A percentile compares a stretch with the other conserved stretches of the same genome.
These are phyloP conservation scores for Beauveria scarabaeidicola DNA, from an alignment of 2,329 filamentous ascomycete species.

Conservation along the genomic window DNA sequence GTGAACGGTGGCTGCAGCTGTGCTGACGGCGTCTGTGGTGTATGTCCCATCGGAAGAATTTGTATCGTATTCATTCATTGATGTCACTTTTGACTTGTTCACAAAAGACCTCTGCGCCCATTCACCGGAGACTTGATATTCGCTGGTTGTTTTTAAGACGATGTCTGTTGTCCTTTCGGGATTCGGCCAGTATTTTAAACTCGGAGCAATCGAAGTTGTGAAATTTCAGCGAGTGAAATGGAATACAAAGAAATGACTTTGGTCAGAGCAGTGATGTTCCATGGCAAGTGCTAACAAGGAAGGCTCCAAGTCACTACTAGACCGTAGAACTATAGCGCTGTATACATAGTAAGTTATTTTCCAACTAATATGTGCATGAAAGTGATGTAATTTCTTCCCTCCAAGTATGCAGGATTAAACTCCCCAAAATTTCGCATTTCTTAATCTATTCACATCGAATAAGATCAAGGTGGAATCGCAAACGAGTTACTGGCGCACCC, in stretches of 20 bases:
- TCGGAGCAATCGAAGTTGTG: neutral
- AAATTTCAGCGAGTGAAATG: neutral
- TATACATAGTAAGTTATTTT: too few species aligned
- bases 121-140: neutral
- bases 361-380: too few species aligned
- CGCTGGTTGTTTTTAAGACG: too few species aligned
- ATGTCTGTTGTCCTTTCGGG: neutral
- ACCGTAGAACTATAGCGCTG: too few species aligned
- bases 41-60: neutral
- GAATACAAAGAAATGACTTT: neutral
- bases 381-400: too few species aligned
- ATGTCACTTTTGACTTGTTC: neutral
- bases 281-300: neutral
- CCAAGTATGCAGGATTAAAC: too few species aligned
- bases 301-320: neutral
- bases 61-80: neutral
- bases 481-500: neutral
- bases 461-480: neutral
- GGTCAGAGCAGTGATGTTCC: neutral
- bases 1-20: conserved; percentile 3
- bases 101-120: neutral
- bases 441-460: neutral
- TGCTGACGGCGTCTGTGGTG: neutral
- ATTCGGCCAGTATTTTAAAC: neutral
- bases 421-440: neutral